phyloP scores from a whole-genome alignment of 495 filamentous ascomycete genomes.

The Penicillium flavigenum region DNA sequence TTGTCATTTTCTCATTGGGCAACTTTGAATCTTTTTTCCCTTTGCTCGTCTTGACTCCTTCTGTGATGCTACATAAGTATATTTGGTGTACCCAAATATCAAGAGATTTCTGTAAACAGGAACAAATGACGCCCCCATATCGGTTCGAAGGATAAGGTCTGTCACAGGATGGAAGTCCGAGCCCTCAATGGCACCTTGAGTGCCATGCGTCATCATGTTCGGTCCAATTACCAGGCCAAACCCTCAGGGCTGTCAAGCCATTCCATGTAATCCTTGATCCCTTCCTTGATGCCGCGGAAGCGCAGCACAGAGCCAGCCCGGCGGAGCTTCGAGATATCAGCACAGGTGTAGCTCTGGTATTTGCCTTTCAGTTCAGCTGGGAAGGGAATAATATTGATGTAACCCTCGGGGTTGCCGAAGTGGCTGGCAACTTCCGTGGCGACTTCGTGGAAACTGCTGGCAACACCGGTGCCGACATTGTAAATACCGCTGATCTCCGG shows the following conservation, averaged over 20 bases:
- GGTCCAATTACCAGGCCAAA: neutral
- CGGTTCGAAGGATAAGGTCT: neutral
- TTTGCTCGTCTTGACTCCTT: neutral
- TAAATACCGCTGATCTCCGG: slow-evolving; percentile 7
- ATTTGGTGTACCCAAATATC: neutral
- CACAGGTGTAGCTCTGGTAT: slow-evolving; percentile 5
- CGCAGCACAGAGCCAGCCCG: neutral
- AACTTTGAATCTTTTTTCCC: neutral
- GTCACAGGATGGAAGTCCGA: neutral
- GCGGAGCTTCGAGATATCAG: slow-evolving; percentile 9
- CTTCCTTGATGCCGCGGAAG: slow-evolving; percentile 5
- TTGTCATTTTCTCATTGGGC: neutral
- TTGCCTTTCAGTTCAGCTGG: neutral
- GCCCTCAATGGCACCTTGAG: neutral
- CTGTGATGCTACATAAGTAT: neutral
- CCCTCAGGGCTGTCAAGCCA: slow-evolving; percentile 4
- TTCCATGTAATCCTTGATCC: slow-evolving; percentile 2
- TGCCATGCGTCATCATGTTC: neutral
- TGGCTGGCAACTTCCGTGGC: neutral
- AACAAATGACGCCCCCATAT: neutral
- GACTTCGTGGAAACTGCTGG: neutral
- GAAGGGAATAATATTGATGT: neutral
- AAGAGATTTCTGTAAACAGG: neutral
- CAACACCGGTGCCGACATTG: slow-evolving; percentile 9
- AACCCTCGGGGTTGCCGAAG: slow-evolving; percentile 3